Evolutionary conservation across 768 basidiomycete genomes (phyloP), one percentile per base, ranked within the genome.

Genomic region (Lactarius sp.): DNA sequence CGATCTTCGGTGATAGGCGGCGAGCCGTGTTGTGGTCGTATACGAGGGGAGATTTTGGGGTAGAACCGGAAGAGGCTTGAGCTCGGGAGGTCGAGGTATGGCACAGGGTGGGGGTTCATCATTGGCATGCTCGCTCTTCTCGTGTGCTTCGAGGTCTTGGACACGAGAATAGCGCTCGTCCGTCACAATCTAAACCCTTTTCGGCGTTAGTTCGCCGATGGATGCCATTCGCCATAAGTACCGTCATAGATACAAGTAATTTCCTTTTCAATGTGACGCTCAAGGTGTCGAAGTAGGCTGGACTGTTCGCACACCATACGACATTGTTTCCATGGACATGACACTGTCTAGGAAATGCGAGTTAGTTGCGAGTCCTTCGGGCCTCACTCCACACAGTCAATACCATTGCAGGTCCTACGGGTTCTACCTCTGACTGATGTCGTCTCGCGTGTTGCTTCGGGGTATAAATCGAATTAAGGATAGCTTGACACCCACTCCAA

Each of bases 401-500:
- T 60, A 65, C 59, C 59, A 56, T 60, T 39, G 59, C 36, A 22
- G 41, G 53, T 52, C 64, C 54, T 27, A 65, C 49, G 42, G 64
- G 59, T 53, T 60, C 39, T 36, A 46, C 64, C 22, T 65, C 64
- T 31, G 41, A 65, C 41, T 56, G 64, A 36, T 65, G 59, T 56
- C n/a, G 64, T 56, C 50, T 65, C 27, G 60, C 64, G 36, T 60
- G 64, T 60, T 56, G 49, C 59, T 65, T 65, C 64, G 60, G 56
- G 56, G 64, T 12, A 56, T 46, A 65, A 8, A 65, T 65, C n/a
- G 64, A 65, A 60, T 65, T 65, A 56, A 65, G 64, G 56, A 60
- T 27, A 37, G 64, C 64, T 56, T 60, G 64, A 39, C 59, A 65
- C 14, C 64, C 59, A 56, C 18, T 46, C 64, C 64, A 65, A 51